Base-by-base conservation (phyloP, 768 basidiomycete species). In the Xerocomus spinulosus region DNA sequence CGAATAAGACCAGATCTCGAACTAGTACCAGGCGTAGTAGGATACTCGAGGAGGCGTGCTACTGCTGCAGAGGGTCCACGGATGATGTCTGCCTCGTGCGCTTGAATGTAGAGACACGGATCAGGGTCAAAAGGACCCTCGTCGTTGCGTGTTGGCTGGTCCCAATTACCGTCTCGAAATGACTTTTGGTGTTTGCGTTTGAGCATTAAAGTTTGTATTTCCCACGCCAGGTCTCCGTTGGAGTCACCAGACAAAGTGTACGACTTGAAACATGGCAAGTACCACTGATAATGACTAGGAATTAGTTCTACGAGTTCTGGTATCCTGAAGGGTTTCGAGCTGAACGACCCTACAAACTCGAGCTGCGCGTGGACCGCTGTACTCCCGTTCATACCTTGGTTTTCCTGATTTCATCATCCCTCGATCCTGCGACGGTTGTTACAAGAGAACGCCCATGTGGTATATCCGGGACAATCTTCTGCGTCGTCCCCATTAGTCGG, bases 31-130 rank as follows among this genome's bases (percentile, higher is more conserved):
- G 37, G n/a, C 9, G 38, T 23, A 21, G 38, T 34, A 2, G 30
- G 52, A 41, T 55, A 69, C 30, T 71, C 72, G 49, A 70, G 63
- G 39, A 66, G 64, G 9, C 53, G 59, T 3, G 76, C 70, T 9
- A 63, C 52, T 4, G 52, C 54, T 2, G 77, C 78, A 15, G 67
- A 64, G 0, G 77, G 69, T 2, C 83, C 81, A 15, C 76, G 76
- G 4, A 83, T 62, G 18, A 93, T 67, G 41, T 86, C 82, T 5
- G 87, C 86, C 66, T 93, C 91, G 60, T 90, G 76, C 0, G 87
- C 91, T 54, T 83, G 80, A 28, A 91, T 68, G 50, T 71, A 77
- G 4, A 82, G 67, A 24, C 57, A 58, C 29, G 66, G 57, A 41
- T 72, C 67, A 4, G 32, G 37, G 13, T 37, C 14, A 4, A 38